A percentile compares a stretch with the other conserved stretches of the same genome.
These are phyloP conservation scores for Eragrostis tef DNA, from an alignment of 202 grass and related monocot genomes.

Conservation along the genomic window DNA sequence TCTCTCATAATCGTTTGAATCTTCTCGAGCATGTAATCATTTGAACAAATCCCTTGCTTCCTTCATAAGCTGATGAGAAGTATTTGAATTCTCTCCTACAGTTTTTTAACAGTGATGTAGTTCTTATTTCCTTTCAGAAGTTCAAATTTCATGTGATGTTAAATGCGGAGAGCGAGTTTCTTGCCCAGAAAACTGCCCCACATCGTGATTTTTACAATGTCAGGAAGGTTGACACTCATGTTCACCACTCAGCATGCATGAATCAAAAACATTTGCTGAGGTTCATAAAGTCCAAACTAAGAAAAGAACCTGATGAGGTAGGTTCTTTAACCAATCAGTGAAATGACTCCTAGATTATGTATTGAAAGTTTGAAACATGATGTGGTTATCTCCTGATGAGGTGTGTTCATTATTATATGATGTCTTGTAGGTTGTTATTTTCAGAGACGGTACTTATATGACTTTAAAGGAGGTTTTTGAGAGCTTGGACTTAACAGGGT, in stretches of 20 bases:
- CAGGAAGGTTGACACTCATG: slow-evolving; percentile 96
- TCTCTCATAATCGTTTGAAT: slow-evolving; percentile 90
- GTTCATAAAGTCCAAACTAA: slow-evolving; percentile 95
- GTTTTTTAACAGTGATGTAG: slow-evolving; percentile 25
- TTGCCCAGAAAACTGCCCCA: slow-evolving; percentile 94
- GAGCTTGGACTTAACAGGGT: slow-evolving; percentile 98
- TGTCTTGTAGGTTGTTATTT: slow-evolving; percentile 91
- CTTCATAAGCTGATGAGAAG: neutral
- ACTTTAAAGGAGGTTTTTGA: slow-evolving; percentile 98
- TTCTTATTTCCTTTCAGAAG: slow-evolving; percentile 63
- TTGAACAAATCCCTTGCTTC: slow-evolving; percentile 32
- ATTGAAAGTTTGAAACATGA: slow-evolving; percentile 1
- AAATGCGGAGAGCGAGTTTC: slow-evolving; percentile 91
- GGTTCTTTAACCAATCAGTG: slow-evolving; percentile 12
- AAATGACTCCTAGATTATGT: neutral
- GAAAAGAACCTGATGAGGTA: slow-evolving; percentile 99
- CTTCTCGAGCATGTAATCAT: slow-evolving; percentile 92
- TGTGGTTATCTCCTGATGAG: neutral
- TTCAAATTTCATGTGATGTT: slow-evolving; percentile 96
- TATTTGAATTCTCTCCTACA: slow-evolving; percentile 33
- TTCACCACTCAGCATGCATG: slow-evolving; percentile 99
- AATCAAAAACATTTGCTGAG: slow-evolving; percentile 93
- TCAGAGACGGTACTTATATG: slow-evolving; percentile 98
- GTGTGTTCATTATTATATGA: slow-evolving; percentile 36
- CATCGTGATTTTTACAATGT: slow-evolving; percentile 99